These are phyloP conservation scores for Onygenales sp. DNA, from an alignment of 2,329 filamentous ascomycete genomes.

Conservation along the genomic window DNA sequence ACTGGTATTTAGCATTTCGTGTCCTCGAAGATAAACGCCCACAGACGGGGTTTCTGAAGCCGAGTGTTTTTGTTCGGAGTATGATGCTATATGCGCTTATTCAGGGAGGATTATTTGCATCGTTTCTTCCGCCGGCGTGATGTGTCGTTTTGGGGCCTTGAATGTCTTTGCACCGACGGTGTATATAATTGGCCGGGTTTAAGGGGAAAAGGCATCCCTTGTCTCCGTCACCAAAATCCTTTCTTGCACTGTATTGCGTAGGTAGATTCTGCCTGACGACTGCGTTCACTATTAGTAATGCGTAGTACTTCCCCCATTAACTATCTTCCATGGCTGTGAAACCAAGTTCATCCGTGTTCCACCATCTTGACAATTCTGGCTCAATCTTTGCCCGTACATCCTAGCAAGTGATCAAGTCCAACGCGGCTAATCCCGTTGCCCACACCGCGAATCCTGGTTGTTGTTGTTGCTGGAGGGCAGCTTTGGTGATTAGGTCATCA, in stretches of 20 bases:
- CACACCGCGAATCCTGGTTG: too few relatives aligned
- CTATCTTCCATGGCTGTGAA: background rate
- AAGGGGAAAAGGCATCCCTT: background rate
- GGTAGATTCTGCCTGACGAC: background rate
- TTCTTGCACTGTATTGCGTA: background rate
- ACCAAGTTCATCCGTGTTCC: background rate
- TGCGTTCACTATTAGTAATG: background rate
- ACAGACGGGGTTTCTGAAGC: constrained; percentile 8
- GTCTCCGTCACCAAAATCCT: background rate
- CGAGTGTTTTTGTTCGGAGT: constrained; percentile 45
- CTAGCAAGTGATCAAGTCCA: too few relatives aligned
- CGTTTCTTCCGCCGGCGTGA: constrained; percentile 82
- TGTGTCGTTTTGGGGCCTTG: background rate
- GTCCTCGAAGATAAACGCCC: constrained; percentile 15
- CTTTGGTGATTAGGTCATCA: constrained; percentile 1
- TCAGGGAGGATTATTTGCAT: constrained; percentile 76
- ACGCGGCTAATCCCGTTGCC: too few relatives aligned
- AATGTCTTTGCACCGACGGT: background rate
- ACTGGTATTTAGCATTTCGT: constrained; percentile 61
- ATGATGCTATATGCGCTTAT: constrained; percentile 76
- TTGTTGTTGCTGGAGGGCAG: too few relatives aligned
- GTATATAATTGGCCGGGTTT: background rate
- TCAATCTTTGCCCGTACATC: too few relatives aligned
- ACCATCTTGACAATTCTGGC: too few relatives aligned
- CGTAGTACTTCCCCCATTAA: background rate